phyloP scores from a whole-genome alignment of 352 stramenopile genomes.

The Globisporangium okanoganense region DNA sequence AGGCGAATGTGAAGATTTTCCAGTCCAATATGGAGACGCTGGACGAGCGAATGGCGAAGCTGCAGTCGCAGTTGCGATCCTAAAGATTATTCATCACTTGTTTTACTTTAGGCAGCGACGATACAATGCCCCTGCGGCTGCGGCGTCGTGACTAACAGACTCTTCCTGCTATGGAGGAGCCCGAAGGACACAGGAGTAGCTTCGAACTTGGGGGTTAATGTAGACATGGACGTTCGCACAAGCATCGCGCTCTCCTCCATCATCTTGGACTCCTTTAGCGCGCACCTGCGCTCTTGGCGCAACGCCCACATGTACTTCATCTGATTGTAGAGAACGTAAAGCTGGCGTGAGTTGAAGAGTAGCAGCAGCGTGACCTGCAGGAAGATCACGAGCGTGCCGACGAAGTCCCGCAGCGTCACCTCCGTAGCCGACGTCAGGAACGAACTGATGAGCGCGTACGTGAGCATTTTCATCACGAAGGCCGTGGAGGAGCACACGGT shows the following conservation, averaged over 20 bases:
- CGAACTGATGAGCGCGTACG: slow-evolving; percentile 74
- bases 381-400: slow-evolving; percentile 61
- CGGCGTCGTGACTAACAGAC: slow-evolving; percentile 24
- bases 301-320: slow-evolving; percentile 57
- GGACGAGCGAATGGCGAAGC: slow-evolving; percentile 61
- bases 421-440: slow-evolving; percentile 60
- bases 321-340: slow-evolving; percentile 79
- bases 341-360: slow-evolving; percentile 72
- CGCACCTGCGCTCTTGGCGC: slow-evolving; percentile 32
- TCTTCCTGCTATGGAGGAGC: slow-evolving; percentile 30
- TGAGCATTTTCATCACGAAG: slow-evolving; percentile 84
- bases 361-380: slow-evolving; percentile 61
- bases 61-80: slow-evolving; percentile 24
- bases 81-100: slow-evolving; percentile 18
- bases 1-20: slow-evolving; percentile 73
- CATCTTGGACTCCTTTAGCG: slow-evolving; percentile 22
- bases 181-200: slow-evolving; percentile 23
- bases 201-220: slow-evolving; percentile 37
- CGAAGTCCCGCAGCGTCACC: slow-evolving; percentile 41
- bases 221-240: slow-evolving; percentile 28
- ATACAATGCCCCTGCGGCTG: slow-evolving; percentile 15
- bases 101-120: slow-evolving; percentile 17
- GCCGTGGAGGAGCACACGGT: slow-evolving; percentile 59
- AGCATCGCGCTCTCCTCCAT: slow-evolving; percentile 25
- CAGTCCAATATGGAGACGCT: slow-evolving; percentile 72